Conservation (phyloP, 306 rosid genomes). For the Vachellia pachyceras region DNA sequence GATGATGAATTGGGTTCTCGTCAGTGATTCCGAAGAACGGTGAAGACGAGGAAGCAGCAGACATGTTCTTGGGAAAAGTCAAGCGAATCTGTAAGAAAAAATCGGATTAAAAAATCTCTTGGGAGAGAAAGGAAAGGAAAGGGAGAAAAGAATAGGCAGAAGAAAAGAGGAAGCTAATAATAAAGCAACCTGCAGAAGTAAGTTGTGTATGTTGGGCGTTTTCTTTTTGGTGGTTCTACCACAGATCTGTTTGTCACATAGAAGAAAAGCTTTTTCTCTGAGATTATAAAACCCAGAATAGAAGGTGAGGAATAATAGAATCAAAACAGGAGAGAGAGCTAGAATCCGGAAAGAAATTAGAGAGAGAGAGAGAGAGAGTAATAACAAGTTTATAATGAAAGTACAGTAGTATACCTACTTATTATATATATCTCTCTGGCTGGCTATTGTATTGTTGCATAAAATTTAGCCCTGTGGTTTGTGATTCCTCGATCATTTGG, state of each 20-base stretch:
- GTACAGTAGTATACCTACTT: slow-evolving; percentile 20
- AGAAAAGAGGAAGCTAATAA: not conserved
- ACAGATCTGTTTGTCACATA: slow-evolving; percentile 38
- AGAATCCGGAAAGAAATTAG: slow-evolving; percentile 49
- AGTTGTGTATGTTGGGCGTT: not conserved
- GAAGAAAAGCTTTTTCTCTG: not conserved
- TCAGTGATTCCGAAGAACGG: slow-evolving; percentile 63
- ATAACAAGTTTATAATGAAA: slow-evolving; percentile 4
- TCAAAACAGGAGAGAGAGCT: slow-evolving; percentile 47
- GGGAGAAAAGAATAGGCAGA: not conserved
- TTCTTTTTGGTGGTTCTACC: slow-evolving; percentile 4
- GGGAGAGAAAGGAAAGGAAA: not conserved
- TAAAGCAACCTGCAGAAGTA: slow-evolving; percentile 28
- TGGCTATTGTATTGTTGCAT: slow-evolving; percentile 51
- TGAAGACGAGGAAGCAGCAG: slow-evolving; percentile 73
- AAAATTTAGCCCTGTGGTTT: slow-evolving; percentile 44
- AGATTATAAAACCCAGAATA: slow-evolving; percentile 41
- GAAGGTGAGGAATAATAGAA: slow-evolving; percentile 47
- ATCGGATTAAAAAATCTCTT: not conserved
- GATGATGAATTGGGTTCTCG: slow-evolving; percentile 57
- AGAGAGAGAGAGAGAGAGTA: slow-evolving; percentile 8
- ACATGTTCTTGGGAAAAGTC: slow-evolving; percentile 48
- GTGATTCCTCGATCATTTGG: slow-evolving; percentile 55
- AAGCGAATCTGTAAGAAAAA: slow-evolving; percentile 46
- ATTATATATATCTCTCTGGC: slow-evolving; percentile 1